A percentile compares a stretch with the other conserved stretches of the same genome.
Evolutionary conservation across 106 monocot genomes (phyloP).

Genomic region (Vanilla planifolia): DNA sequence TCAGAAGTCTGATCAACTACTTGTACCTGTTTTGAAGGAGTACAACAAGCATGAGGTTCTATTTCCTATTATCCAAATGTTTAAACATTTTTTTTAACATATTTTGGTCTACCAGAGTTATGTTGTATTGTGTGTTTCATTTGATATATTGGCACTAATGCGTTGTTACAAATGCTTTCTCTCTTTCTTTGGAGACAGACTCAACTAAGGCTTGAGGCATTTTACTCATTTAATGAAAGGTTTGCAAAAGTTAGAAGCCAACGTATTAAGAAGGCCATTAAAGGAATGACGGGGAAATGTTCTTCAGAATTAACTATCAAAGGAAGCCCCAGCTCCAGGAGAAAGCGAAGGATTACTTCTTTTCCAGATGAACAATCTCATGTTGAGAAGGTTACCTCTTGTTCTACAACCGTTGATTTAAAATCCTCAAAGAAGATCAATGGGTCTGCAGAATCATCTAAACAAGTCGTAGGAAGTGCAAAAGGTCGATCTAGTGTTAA

Average conservation of each 20-base stretch:
- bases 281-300: conserved; percentile 70
- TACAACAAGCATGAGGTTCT: conserved; percentile 87
- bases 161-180: neutral
- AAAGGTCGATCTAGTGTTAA: conserved; percentile 3
- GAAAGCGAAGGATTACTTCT: conserved; percentile 12
- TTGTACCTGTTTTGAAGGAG: conserved; percentile 89
- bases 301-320: conserved; percentile 34
- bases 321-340: conserved; percentile 11
- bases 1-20: conserved; percentile 87
- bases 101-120: neutral
- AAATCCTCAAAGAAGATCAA: conserved; percentile 16
- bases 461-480: conserved; percentile 1
- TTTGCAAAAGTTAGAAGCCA: conserved; percentile 97
- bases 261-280: conserved; percentile 86
- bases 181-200: conserved; percentile 41
- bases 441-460: conserved; percentile 11
- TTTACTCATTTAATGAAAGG: conserved; percentile 93
- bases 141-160: neutral
- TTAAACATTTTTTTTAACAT: neutral
- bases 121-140: too few species aligned
- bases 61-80: neutral
- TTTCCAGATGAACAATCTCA: neutral
- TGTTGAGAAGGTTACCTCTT: conserved; percentile 1
- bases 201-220: conserved; percentile 85
- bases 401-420: neutral